Evolutionary conservation across 129 eudicot species (phyloP).

Genomic region (Kitagawia praeruptora): DNA sequence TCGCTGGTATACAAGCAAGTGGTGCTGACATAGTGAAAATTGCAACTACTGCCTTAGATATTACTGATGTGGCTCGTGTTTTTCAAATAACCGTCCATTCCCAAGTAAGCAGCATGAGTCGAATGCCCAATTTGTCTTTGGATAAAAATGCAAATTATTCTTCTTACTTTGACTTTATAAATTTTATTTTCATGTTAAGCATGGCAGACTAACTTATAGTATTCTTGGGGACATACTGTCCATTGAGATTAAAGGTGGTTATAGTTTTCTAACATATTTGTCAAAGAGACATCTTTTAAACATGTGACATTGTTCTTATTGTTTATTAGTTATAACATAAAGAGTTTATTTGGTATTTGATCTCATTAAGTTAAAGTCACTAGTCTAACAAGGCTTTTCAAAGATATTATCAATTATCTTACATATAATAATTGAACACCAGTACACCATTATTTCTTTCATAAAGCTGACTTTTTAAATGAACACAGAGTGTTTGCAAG

Average conservation of each 20-base stretch:
- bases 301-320: background rate
- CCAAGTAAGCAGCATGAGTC: slow-evolving; percentile 67
- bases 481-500: background rate
- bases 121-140: slow-evolving; percentile 12
- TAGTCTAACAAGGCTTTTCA: background rate
- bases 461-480: background rate
- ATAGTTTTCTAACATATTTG: background rate
- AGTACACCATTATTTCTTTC: background rate
- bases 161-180: background rate
- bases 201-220: background rate
- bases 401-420: background rate
- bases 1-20: slow-evolving; percentile 78
- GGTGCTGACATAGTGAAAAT: slow-evolving; percentile 97
- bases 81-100: slow-evolving; percentile 81
- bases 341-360: background rate
- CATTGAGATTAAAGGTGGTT: background rate
- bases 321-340: background rate
- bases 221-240: background rate
- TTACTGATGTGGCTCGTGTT: slow-evolving; percentile 82
- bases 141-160: background rate
- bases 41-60: slow-evolving; percentile 87
- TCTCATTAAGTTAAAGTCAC: background rate
- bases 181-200: background rate
- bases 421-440: background rate
- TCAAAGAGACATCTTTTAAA: background rate